Base-by-base conservation (phyloP, 306 rosid species). In the Vigna mungo region DNA sequence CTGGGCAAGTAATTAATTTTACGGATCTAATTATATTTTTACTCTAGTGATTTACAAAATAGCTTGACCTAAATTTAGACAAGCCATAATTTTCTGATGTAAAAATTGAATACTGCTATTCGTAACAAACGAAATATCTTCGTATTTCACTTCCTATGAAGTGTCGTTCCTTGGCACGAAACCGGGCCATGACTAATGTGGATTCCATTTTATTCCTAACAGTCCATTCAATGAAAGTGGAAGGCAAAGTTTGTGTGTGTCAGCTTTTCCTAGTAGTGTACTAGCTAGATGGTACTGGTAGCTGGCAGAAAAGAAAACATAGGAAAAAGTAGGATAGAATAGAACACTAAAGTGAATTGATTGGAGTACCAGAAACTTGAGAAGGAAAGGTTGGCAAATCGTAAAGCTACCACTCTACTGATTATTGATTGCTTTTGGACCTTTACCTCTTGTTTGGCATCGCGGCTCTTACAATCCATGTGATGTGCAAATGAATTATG, bases 351-450 rank as follows among this genome's bases (percentile, higher is more conserved):
- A 76, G 86, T 46, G 58, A 60, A 43, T 18, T 60, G 78, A 66
- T 51, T 77, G 67, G 43, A 61, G 78, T 56, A 76, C 18, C 72
- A 56, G 53, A 61, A 68, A 80, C 77, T 75, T 77, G 54, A 17
- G 76, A 37, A 74, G 85, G 73, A 70, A 68, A 77, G 87, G 63
- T 86, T 80, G 87, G 86, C 82, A 83, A 87, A 84, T 86, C 93
- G 85, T 86, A 84, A 91, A 87, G 96, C 85, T 69, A 82, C 52
- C 75, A 77, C 76, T 73, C 82, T 61, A 71, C 72, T 48, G 69
- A 74, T 55, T 70, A 63, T 73, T 70, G 80, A 72, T 74, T 75
- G 72, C 81, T 75, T 80, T 78, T 59, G 67, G 71, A 70, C 73
- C 82, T 82, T 71, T 54, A 72, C 71, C 68, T 0, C 41, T n/a